Evolutionary conservation across 371 early-diverging fungal species (phyloP).

Genomic region (Haplosporangium sp.): DNA sequence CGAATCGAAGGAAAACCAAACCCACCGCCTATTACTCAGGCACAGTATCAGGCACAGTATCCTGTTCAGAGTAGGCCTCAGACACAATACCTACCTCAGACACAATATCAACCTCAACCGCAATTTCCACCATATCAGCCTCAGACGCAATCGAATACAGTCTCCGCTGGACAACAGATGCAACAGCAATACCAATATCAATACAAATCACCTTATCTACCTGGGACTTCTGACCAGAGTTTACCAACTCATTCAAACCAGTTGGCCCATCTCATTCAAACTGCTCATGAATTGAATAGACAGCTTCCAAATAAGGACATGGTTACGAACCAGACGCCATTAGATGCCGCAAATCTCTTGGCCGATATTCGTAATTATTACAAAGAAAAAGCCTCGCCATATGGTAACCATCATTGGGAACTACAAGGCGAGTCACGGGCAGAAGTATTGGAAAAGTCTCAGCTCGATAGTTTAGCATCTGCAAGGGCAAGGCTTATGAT

Average conservation of each 20-base stretch:
- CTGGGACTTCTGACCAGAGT: background rate
- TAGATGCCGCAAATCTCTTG: background rate
- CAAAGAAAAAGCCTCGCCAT: too few species aligned
- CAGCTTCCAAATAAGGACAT: background rate
- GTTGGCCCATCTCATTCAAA: background rate
- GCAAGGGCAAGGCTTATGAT: background rate
- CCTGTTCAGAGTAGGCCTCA: background rate
- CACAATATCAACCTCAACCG: conserved; percentile 10
- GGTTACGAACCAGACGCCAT: background rate
- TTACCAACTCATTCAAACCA: background rate
- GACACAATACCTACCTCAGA: background rate
- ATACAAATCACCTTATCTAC: background rate
- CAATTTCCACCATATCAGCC: conserved; percentile 3
- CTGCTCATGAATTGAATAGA: background rate
- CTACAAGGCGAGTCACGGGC: background rate
- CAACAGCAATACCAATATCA: conserved; percentile 10
- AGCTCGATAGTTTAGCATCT: background rate
- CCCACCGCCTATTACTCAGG: background rate
- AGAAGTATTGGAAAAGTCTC: background rate
- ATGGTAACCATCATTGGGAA: background rate
- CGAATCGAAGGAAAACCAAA: conserved; percentile 19
- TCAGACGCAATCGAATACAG: conserved; percentile 4
- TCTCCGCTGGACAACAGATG: background rate
- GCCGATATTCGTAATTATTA: background rate
- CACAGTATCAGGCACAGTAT: background rate